Conservation (phyloP, 257 asterid genomes). For the Cruciata laevipes region DNA sequence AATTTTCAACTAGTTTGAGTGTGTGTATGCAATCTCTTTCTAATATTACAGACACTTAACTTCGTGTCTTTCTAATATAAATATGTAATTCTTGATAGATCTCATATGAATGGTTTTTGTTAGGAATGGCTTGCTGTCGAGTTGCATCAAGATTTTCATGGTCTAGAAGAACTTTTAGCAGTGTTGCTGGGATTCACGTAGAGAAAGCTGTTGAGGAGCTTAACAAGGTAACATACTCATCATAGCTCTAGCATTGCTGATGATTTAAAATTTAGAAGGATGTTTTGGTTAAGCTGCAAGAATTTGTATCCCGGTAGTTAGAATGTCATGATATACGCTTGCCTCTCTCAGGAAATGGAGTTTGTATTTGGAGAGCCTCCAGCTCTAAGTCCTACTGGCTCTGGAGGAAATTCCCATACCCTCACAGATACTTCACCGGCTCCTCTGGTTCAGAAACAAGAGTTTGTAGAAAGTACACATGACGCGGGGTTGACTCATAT, state of each 20-base stretch:
- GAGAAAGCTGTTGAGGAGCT: constrained; percentile 3
- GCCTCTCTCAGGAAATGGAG: constrained; percentile 1
- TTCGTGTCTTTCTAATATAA: not conserved
- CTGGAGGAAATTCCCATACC: not conserved
- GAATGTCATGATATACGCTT: not conserved
- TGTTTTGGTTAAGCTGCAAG: too few species aligned
- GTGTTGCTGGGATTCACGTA: not conserved
- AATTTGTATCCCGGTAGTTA: not conserved
- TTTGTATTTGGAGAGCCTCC: constrained; percentile 4
- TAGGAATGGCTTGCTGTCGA: constrained; percentile 6
- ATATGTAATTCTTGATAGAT: not conserved
- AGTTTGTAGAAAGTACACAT: not conserved
- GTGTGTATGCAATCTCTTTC: not conserved
- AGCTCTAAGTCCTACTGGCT: not conserved
- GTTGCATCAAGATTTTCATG: constrained; percentile 2
- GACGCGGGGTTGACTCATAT: not conserved
- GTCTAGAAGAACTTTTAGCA: not conserved
- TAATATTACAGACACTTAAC: not conserved
- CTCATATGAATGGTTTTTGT: not conserved
- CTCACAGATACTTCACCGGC: not conserved
- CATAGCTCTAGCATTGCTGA: too few species aligned
- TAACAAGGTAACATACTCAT: not conserved
- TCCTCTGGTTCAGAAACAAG: not conserved
- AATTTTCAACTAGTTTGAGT: not conserved
- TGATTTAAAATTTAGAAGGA: too few species aligned